These are phyloP conservation scores for Globisporangium heterothallicum DNA, from an alignment of 352 stramenopile genomes.

Conservation along the genomic window DNA sequence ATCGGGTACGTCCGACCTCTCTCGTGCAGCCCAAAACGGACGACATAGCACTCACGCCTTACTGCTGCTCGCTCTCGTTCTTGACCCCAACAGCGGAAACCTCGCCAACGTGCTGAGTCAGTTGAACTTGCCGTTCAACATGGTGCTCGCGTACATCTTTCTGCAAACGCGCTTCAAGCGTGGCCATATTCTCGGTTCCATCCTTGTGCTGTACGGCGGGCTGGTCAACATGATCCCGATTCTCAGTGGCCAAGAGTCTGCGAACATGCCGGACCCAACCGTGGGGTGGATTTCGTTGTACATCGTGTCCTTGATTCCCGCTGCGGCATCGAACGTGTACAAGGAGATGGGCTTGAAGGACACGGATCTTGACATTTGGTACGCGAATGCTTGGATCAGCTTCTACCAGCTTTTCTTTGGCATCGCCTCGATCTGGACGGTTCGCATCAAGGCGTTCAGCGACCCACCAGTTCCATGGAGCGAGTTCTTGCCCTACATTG, in stretches of 20 bases:
- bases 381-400: constrained; percentile 82
- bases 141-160: constrained; percentile 77
- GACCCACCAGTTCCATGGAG: constrained; percentile 70
- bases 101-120: constrained; percentile 83
- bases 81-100: constrained; percentile 68
- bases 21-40: background rate
- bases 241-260: constrained; percentile 52
- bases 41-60: background rate
- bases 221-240: constrained; percentile 82
- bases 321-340: constrained; percentile 80
- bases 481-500: constrained; percentile 62
- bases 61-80: background rate
- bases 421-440: constrained; percentile 67
- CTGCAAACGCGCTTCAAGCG: constrained; percentile 77
- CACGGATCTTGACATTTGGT: constrained; percentile 86
- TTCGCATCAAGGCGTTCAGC: constrained; percentile 75
- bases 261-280: constrained; percentile 72
- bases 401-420: constrained; percentile 81
- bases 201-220: constrained; percentile 81
- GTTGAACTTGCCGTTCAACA: constrained; percentile 85
- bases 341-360: constrained; percentile 88
- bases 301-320: constrained; percentile 65
- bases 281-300: constrained; percentile 75
- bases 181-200: constrained; percentile 77
- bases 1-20: constrained; percentile 50